A percentile compares a stretch with the other conserved stretches of the same genome.
phyloP scores from a whole-genome alignment of 129 eudicot genomes.

The Chrysanthemum makinoi region DNA sequence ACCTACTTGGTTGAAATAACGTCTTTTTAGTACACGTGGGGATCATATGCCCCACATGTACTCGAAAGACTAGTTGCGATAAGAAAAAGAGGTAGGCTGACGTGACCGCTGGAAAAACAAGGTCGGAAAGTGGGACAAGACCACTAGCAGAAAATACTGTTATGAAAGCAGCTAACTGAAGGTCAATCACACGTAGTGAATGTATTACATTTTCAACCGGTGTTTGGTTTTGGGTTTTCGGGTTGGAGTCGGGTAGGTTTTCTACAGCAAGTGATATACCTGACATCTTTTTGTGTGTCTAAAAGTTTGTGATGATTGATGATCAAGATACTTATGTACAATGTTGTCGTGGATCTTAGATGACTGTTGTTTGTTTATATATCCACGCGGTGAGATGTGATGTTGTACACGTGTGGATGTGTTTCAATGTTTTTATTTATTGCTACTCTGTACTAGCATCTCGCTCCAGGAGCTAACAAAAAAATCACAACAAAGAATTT shows the following conservation, averaged over 20 bases:
- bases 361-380: no score
- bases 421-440: no score
- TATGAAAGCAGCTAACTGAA: constrained; percentile 80
- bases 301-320: no score
- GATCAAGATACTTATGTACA: no score
- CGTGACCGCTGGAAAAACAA: constrained; percentile 65
- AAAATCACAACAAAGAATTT: no score
- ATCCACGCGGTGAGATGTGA: no score
- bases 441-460: no score
- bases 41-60: not conserved
- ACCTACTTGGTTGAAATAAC: constrained; percentile 42
- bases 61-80: constrained; percentile 59
- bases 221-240: constrained; percentile 21
- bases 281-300: no score
- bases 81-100: constrained; percentile 52
- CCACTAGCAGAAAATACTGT: constrained; percentile 89
- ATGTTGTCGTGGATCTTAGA: no score
- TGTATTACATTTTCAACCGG: constrained; percentile 46
- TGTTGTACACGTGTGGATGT: no score
- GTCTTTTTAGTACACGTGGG: not conserved
- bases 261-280: no score
- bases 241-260: constrained; percentile 10
- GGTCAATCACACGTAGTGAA: constrained; percentile 60
- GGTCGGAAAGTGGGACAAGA: constrained; percentile 73
- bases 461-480: no score